Conservation (phyloP, 1,284 basidiomycete genomes). For the Agaricales sp. region DNA sequence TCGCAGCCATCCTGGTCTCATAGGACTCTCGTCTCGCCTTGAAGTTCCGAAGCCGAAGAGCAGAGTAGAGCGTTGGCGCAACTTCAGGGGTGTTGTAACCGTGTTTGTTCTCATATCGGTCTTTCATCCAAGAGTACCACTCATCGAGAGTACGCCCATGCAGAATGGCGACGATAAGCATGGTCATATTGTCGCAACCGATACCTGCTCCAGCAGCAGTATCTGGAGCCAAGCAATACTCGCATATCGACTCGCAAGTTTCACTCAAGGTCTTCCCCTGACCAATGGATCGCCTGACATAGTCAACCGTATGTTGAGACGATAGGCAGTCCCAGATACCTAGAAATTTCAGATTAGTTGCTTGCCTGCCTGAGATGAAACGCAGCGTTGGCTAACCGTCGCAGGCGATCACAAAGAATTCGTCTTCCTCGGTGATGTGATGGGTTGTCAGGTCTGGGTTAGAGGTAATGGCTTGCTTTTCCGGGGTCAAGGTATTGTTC, state of each 20-base stretch:
- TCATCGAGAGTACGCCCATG: conserved; percentile 82
- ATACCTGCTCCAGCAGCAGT: conserved; percentile 86
- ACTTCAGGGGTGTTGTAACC: conserved; percentile 64
- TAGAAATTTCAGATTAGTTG: conserved; percentile 21
- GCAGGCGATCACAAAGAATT: conserved; percentile 93
- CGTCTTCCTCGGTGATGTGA: conserved; percentile 80
- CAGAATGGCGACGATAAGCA: conserved; percentile 84
- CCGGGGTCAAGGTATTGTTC: conserved; percentile 71
- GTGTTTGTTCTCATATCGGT: conserved; percentile 70
- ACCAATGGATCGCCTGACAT: conserved; percentile 77
- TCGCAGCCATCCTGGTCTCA: conserved; percentile 31
- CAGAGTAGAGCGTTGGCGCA: conserved; percentile 60
- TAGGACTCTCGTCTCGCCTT: conserved; percentile 42
- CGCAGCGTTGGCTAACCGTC: conserved; percentile 76
- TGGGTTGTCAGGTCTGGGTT: conserved; percentile 89
- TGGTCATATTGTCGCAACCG: conserved; percentile 99
- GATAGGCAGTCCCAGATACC: conserved; percentile 98
- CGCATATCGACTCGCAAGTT: conserved; percentile 87
- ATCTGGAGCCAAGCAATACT: conserved; percentile 91
- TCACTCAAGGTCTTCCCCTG: conserved; percentile 73
- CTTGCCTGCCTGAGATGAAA: conserved; percentile 4
- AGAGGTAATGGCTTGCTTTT: conserved; percentile 92
- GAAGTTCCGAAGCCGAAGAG: conserved; percentile 48
- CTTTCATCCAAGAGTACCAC: conserved; percentile 89
- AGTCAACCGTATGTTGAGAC: conserved; percentile 91